phyloP scores from a whole-genome alignment of 768 basidiomycete genomes.

The Tricholoma sp. region DNA sequence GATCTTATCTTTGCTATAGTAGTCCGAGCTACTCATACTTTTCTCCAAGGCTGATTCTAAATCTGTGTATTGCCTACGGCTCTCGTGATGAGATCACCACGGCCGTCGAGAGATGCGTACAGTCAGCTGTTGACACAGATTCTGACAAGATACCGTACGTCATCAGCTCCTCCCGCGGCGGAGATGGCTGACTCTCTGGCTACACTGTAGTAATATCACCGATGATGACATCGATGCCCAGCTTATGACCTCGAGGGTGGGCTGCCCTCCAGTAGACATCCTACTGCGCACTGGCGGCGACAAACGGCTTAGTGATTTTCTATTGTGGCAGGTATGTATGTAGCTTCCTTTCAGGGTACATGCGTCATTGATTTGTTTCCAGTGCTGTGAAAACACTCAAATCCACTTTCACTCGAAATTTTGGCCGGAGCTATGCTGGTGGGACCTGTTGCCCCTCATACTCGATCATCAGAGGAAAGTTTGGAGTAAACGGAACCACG shows the following conservation, averaged over 20 bases:
- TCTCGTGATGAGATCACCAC: constrained; percentile 85
- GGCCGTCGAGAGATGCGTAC: constrained; percentile 53
- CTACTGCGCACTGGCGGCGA: constrained; percentile 89
- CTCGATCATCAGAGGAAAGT: constrained; percentile 79
- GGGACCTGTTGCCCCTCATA: constrained; percentile 81
- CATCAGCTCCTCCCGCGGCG: background rate
- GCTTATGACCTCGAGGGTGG: constrained; percentile 56
- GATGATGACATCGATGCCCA: constrained; percentile 59
- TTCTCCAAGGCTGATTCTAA: constrained; percentile 68
- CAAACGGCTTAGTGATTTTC: constrained; percentile 76
- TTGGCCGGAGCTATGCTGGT: constrained; percentile 89
- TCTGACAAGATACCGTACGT: background rate
- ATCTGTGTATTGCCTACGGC: constrained; percentile 87
- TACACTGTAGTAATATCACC: constrained; percentile 34
- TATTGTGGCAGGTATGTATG: constrained; percentile 95
- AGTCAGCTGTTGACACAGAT: constrained; percentile 23
- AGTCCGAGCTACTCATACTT: background rate
- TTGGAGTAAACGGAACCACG: constrained; percentile 32
- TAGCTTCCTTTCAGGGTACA: background rate
- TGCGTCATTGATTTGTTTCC: background rate
- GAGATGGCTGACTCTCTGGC: background rate
- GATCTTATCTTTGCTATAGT: background rate
- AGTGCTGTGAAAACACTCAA: constrained; percentile 79
- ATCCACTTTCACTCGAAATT: constrained; percentile 79
- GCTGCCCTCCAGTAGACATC: constrained; percentile 78